Percentiles rank a stretch among this genome's conserved stretches.
These are phyloP conservation scores for Argentina anserina DNA, from an alignment of 306 rosid species.

Conservation along the genomic window DNA sequence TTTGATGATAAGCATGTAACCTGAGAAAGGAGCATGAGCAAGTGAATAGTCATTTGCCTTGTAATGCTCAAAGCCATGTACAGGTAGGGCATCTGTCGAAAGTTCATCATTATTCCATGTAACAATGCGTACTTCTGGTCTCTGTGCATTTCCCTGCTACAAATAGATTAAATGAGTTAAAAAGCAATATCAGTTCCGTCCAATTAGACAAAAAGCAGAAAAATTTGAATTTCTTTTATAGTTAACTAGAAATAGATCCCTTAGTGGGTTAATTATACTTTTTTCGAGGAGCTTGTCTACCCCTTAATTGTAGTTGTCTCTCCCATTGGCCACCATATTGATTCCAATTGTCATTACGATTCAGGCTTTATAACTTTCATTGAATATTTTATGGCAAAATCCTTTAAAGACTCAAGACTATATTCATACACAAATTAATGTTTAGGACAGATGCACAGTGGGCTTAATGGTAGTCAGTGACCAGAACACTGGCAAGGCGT, in stretches of 20 bases:
- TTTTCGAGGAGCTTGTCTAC: background rate
- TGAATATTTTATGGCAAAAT: background rate
- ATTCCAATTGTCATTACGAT: background rate
- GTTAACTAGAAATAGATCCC: background rate
- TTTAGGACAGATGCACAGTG: background rate
- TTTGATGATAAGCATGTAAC: conserved; percentile 42
- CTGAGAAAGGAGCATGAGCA: conserved; percentile 99
- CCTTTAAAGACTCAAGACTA: background rate
- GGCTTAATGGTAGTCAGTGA: background rate
- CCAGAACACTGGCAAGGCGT: background rate
- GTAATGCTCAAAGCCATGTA: conserved; percentile 94
- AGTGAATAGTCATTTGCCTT: conserved; percentile 97
- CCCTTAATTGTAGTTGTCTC: background rate
- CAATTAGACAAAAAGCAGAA: background rate
- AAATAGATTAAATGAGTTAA: conserved; percentile 29
- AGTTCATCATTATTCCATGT: conserved; percentile 92
- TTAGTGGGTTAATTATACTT: background rate
- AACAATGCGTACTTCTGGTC: conserved; percentile 91
- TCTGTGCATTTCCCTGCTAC: conserved; percentile 89
- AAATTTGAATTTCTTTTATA: background rate
- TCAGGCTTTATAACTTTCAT: background rate
- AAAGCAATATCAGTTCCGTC: conserved; percentile 18
- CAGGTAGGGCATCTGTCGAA: conserved; percentile 95
- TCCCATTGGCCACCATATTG: background rate
- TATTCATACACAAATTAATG: background rate